Conservation (phyloP, 805 yeast species). For the Saturnispora halmiae region DNA sequence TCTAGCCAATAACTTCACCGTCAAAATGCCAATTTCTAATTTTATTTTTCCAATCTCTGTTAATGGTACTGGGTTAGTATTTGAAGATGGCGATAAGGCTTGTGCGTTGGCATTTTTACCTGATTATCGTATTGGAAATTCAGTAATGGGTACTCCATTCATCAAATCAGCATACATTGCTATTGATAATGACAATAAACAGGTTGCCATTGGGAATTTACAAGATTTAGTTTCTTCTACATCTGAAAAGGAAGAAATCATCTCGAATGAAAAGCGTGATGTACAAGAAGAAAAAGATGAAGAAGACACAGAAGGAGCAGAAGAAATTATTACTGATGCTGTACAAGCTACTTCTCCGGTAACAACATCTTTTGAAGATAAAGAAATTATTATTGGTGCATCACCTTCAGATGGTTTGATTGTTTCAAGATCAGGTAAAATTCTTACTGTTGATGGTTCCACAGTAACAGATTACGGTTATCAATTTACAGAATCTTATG, state of each 20-base stretch:
- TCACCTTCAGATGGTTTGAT: background rate
- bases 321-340: background rate
- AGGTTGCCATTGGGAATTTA: constrained; percentile 36
- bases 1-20: constrained; percentile 39
- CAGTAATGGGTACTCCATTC: constrained; percentile 51
- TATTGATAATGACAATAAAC: constrained; percentile 49
- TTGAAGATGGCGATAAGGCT: constrained; percentile 46
- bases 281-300: background rate
- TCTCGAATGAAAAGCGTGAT: background rate
- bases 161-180: constrained; percentile 47
- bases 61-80: constrained; percentile 33
- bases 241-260: too few species aligned
- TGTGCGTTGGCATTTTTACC: constrained; percentile 50
- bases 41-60: constrained; percentile 34
- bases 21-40: constrained; percentile 42
- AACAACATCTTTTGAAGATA: background rate
- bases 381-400: constrained; percentile 4
- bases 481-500: constrained; percentile 7
- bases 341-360: too few species aligned
- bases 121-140: constrained; percentile 37
- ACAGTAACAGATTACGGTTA: constrained; percentile 5
- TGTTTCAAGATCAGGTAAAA: background rate
- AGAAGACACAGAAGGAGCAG: background rate
- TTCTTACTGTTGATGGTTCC: constrained; percentile 6
- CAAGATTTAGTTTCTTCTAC: too few species aligned